Percentiles rank a stretch among this genome's conserved stretches.
Conservation (phyloP, 192 early-diverging fungal genomes). For the Podila clonocystis region DNA sequence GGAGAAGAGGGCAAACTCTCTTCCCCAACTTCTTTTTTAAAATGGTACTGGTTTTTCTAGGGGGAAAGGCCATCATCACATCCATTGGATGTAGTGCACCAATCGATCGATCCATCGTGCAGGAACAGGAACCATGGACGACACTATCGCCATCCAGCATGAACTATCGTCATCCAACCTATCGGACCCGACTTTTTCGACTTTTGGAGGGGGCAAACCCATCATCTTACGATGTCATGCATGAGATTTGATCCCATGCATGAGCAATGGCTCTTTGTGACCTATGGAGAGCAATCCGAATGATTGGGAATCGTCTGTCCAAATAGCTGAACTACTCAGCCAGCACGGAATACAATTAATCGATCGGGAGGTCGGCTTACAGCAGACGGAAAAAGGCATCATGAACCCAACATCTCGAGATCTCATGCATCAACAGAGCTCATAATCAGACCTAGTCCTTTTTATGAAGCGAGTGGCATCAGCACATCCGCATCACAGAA, state of each 20-base stretch:
- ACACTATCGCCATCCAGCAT: too few species aligned
- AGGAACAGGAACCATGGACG: background rate
- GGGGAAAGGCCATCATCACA: constrained; percentile 1
- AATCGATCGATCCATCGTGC: constrained; percentile 3
- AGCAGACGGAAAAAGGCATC: background rate
- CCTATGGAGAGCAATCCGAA: too few species aligned
- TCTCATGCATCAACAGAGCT: background rate
- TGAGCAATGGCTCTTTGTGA: background rate
- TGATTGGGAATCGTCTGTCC: too few species aligned
- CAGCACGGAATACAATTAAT: too few species aligned
- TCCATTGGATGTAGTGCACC: background rate
- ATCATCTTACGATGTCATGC: background rate
- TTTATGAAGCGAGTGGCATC: background rate
- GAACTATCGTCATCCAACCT: too few species aligned
- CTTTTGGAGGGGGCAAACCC: background rate
- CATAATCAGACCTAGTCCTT: background rate
- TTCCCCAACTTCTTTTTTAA: constrained; percentile 6
- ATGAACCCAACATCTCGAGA: constrained; percentile 1
- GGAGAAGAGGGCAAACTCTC: background rate
- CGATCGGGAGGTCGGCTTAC: background rate
- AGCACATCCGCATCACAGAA: too few species aligned
- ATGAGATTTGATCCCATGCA: background rate
- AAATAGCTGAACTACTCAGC: too few species aligned
- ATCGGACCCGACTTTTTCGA: too few species aligned
- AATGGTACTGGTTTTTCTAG: constrained; percentile 3